phyloP scores from a whole-genome alignment of 208 protist species.

The Acanthamoeba sp. region DNA sequence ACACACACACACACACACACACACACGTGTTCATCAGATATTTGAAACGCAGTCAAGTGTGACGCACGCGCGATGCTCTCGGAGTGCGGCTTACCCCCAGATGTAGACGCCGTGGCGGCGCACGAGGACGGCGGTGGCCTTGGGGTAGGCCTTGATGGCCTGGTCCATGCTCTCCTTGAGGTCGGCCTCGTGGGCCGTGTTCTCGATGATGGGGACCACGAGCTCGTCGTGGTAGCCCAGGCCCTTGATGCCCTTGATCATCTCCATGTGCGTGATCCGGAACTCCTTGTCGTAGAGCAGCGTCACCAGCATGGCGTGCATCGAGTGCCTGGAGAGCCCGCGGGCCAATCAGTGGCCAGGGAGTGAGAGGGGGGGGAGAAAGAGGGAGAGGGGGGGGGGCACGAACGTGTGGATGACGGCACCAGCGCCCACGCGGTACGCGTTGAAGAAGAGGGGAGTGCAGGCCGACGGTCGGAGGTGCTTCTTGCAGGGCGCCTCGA shows the following conservation, averaged over 20 bases:
- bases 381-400: not conserved
- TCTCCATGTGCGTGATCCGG: constrained; percentile 95
- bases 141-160: constrained; percentile 94
- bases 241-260: constrained; percentile 94
- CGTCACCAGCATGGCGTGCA: constrained; percentile 89
- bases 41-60: not conserved
- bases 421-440: constrained; percentile 92
- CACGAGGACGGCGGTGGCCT: constrained; percentile 94
- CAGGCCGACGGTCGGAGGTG: constrained; percentile 90
- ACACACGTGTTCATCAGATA: too few species aligned
- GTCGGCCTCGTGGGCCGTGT: constrained; percentile 90
- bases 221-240: constrained; percentile 68
- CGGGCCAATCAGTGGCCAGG: too few species aligned
- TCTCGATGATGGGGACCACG: constrained; percentile 97
- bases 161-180: constrained; percentile 83
- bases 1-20: too few species aligned
- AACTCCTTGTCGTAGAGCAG: constrained; percentile 95
- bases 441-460: constrained; percentile 96
- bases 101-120: constrained; percentile 96
- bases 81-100: constrained; percentile 92
- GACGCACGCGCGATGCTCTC: too few species aligned
- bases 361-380: not conserved
- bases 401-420: constrained; percentile 96
- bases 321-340: constrained; percentile 68
- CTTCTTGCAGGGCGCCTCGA: constrained; percentile 28